phyloP scores from a whole-genome alignment of 2,329 filamentous ascomycete genomes.

The Pseudogymnoascus sp. region DNA sequence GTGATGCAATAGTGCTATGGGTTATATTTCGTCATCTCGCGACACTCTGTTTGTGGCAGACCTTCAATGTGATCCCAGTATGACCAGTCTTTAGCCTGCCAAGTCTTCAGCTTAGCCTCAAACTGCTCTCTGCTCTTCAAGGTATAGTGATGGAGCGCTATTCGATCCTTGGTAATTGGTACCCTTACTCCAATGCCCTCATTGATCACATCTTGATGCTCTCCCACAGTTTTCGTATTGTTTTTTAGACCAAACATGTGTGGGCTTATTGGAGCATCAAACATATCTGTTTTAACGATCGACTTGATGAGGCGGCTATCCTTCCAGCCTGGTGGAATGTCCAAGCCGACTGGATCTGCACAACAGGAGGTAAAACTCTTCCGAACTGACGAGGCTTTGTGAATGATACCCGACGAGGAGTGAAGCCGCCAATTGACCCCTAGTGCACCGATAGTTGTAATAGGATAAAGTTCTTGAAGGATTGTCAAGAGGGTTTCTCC shows the following conservation, averaged over 20 bases:
- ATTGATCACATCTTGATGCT: slow-evolving; percentile 21
- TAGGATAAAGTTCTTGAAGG: slow-evolving; percentile 22
- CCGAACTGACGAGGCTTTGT: slow-evolving; percentile 21
- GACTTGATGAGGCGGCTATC: slow-evolving; percentile 29
- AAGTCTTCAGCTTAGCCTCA: slow-evolving; percentile 23
- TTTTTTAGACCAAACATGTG: slow-evolving; percentile 21
- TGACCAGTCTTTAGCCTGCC: slow-evolving; percentile 20
- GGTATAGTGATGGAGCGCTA: slow-evolving; percentile 29
- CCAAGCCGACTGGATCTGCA: slow-evolving; percentile 15
- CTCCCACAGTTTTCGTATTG: slow-evolving; percentile 22
- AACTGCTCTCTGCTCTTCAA: slow-evolving; percentile 29
- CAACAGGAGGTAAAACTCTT: slow-evolving; percentile 27
- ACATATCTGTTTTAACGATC: slow-evolving; percentile 26
- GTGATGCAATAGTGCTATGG: too few species aligned
- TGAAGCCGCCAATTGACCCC: slow-evolving; percentile 30
- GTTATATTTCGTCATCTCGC: slow-evolving; percentile 22
- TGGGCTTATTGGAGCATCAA: slow-evolving; percentile 16
- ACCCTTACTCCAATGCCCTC: slow-evolving; percentile 18
- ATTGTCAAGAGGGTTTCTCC: slow-evolving; percentile 23
- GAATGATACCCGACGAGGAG: slow-evolving; percentile 23
- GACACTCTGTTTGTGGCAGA: slow-evolving; percentile 20
- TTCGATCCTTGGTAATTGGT: slow-evolving; percentile 25
- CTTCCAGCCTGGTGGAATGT: slow-evolving; percentile 15
- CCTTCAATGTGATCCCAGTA: slow-evolving; percentile 24
- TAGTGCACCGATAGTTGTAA: slow-evolving; percentile 25